Evolutionary conservation across 1,284 basidiomycete species (phyloP).

Genomic region (Ustilago tritici): DNA sequence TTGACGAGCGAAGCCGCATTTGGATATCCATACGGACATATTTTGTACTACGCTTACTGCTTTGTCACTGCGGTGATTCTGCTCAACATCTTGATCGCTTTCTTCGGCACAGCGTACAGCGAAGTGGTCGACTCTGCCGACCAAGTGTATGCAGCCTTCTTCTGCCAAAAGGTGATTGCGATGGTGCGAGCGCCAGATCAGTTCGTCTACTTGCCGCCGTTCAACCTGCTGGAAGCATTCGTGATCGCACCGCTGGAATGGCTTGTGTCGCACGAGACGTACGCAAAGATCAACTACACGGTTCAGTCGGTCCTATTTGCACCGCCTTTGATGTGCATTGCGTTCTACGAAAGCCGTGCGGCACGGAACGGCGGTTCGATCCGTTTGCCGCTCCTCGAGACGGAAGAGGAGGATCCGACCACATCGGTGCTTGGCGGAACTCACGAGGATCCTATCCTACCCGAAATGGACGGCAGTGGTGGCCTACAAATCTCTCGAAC

Average conservation of each 20-base stretch:
- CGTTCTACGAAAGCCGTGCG: constrained; percentile 54
- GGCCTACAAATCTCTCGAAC: constrained; percentile 45
- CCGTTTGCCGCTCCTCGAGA: constrained; percentile 31
- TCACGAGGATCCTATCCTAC: constrained; percentile 51
- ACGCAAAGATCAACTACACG: constrained; percentile 48
- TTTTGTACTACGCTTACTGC: constrained; percentile 77
- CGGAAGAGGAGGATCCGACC: constrained; percentile 24
- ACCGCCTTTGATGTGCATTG: constrained; percentile 55
- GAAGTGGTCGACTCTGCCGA: constrained; percentile 59
- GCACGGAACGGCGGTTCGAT: constrained; percentile 38
- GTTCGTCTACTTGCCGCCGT: constrained; percentile 72
- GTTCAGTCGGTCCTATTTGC: constrained; percentile 57
- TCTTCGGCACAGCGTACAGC: constrained; percentile 73
- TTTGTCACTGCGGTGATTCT: constrained; percentile 55
- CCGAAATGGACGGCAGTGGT: constrained; percentile 45
- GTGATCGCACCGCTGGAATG: constrained; percentile 87
- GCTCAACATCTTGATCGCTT: constrained; percentile 82
- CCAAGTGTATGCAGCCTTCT: constrained; percentile 49
- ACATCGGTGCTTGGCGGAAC: constrained; percentile 25
- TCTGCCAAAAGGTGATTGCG: constrained; percentile 62
- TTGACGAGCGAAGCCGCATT: constrained; percentile 44
- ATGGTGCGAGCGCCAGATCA: constrained; percentile 79
- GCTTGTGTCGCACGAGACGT: constrained; percentile 68
- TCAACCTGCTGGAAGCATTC: constrained; percentile 86
- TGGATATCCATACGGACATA: constrained; percentile 75